These are phyloP conservation scores for Melocanna baccifera DNA, from an alignment of 176 grass and related monocot genomes.

Conservation along the genomic window DNA sequence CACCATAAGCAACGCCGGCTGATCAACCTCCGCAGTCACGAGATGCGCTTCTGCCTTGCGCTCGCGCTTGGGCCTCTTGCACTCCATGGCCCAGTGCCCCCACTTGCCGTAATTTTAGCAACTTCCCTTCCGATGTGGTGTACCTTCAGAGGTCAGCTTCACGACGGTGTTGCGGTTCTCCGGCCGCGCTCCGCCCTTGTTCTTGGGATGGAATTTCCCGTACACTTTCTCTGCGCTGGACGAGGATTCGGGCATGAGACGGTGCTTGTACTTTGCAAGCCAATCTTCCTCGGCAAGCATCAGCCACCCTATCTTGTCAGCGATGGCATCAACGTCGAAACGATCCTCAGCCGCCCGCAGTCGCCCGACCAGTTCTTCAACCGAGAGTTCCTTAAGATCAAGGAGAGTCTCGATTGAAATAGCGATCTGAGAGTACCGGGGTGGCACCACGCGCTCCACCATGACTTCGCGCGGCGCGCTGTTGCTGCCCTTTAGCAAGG, in stretches of 20 bases:
- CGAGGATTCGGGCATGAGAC: too few species aligned
- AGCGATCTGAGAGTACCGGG: not conserved
- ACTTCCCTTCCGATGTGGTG: not conserved
- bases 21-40: not conserved
- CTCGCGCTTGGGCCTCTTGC: too few species aligned
- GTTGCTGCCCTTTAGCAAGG: too few species aligned
- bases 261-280: too few species aligned
- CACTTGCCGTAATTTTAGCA: not conserved
- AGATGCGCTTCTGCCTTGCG: too few species aligned
- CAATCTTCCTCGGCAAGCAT: too few species aligned
- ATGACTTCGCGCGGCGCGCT: too few species aligned
- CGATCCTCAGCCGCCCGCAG: not conserved
- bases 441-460: not conserved
- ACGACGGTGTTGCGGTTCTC: not conserved
- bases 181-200: not conserved
- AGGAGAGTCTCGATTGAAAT: not conserved
- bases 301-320: not conserved
- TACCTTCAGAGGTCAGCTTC: not conserved
- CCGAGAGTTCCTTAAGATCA: not conserved
- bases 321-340: not conserved
- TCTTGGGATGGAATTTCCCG: not conserved
- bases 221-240: rapidly evolving
- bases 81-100: not conserved
- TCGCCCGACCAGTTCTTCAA: not conserved
- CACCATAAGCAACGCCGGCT: not conserved